Evolutionary conservation across 257 asterid genomes (phyloP).

Genomic region (Paraleonurus japonicus): DNA sequence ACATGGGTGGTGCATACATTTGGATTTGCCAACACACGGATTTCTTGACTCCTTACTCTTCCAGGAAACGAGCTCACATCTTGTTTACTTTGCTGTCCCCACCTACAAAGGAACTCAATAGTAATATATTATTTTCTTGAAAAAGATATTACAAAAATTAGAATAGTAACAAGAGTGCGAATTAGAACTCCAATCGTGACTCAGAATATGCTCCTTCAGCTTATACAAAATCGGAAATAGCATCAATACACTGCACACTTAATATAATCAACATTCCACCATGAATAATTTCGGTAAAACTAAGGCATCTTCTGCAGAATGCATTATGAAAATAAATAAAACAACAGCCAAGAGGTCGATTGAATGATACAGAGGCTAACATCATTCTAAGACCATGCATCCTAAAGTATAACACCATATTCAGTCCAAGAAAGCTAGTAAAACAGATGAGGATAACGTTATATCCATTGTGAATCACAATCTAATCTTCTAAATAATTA

Average conservation of each 20-base stretch:
- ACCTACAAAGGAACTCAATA: slow-evolving; percentile 33
- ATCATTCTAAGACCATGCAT: background rate
- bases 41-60: slow-evolving; percentile 45
- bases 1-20: slow-evolving; percentile 66
- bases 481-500: background rate
- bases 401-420: background rate
- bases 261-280: background rate
- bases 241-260: background rate
- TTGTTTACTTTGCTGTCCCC: slow-evolving; percentile 37
- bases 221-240: background rate
- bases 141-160: background rate
- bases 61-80: slow-evolving; percentile 31
- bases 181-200: background rate
- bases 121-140: background rate
- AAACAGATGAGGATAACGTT: background rate
- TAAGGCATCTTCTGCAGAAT: background rate
- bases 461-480: background rate
- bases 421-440: slow-evolving; percentile 7
- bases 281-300: background rate
- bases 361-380: background rate
- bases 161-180: background rate
- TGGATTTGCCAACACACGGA: slow-evolving; percentile 68
- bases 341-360: background rate
- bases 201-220: background rate
- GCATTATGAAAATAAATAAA: background rate